Conservation (phyloP, 352 stramenopile species). For the Halophytophthora polymorphica region DNA sequence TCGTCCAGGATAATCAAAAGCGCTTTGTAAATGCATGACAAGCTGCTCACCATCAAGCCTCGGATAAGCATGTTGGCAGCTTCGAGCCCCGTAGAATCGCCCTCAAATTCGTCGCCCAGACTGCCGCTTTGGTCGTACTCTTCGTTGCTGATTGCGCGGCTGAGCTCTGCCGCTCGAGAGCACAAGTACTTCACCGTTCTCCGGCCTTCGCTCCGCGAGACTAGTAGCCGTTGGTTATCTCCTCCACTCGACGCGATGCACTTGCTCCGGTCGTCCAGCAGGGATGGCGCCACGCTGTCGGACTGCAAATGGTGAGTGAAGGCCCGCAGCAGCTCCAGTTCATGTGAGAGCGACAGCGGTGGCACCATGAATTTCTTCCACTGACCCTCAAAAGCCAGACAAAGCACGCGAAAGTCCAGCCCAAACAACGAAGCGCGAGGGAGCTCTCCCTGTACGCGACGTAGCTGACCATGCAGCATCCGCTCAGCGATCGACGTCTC, state of each 20-base stretch:
- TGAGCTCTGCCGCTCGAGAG: constrained; percentile 24
- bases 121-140: constrained; percentile 27
- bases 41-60: constrained; percentile 23
- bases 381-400: constrained; percentile 45
- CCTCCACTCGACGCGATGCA: constrained; percentile 7
- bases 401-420: constrained; percentile 46
- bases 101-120: constrained; percentile 16
- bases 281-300: constrained; percentile 10
- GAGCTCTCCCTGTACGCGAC: constrained; percentile 25
- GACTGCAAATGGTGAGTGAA: constrained; percentile 38
- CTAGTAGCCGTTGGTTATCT: constrained; percentile 19
- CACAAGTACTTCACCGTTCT: constrained; percentile 53
- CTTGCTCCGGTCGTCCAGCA: constrained; percentile 1
- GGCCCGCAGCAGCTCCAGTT: constrained; percentile 48
- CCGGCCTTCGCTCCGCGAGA: constrained; percentile 40
- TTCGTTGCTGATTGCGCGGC: constrained; percentile 22
- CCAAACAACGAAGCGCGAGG: constrained; percentile 44
- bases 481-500: constrained; percentile 34
- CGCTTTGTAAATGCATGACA: constrained; percentile 38
- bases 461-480: constrained; percentile 30
- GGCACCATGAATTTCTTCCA: constrained; percentile 30
- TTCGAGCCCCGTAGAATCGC: constrained; percentile 1
- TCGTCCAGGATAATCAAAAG: constrained; percentile 38
- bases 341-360: constrained; percentile 33
- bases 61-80: constrained; percentile 13